phyloP scores from a whole-genome alignment of 2,329 filamentous ascomycete species.

The Fonsecaea erecta region DNA sequence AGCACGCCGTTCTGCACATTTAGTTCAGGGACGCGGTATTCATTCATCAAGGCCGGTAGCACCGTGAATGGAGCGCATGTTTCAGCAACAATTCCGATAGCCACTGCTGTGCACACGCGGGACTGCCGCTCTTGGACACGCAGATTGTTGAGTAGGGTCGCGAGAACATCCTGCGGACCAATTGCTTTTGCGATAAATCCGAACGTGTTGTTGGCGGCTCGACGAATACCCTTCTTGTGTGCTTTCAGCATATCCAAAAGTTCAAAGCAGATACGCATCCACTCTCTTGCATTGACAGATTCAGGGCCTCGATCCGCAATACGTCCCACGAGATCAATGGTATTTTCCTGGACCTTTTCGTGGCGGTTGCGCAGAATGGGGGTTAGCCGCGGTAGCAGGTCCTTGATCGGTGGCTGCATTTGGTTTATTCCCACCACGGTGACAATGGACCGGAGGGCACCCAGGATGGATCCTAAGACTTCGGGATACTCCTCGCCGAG shows the following conservation, averaged over 20 bases:
- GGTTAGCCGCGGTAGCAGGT: constrained; percentile 89
- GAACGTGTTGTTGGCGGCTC: constrained; percentile 98
- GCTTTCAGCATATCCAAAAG: constrained; percentile 98
- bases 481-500: constrained; percentile 98
- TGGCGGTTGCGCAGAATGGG: constrained; percentile 98
- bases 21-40: constrained; percentile 96
- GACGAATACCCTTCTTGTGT: constrained; percentile 98
- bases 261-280: constrained; percentile 99
- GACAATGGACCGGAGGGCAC: constrained; percentile 92
- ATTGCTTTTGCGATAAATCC: constrained; percentile 99
- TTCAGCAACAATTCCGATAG: constrained; percentile 97
- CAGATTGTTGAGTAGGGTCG: constrained; percentile 93
- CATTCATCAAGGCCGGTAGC: constrained; percentile 98
- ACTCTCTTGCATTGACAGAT: constrained; percentile 94
- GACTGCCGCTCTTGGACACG: constrained; percentile 97
- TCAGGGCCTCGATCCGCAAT: constrained; percentile 97
- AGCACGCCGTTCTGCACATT: constrained; percentile 99
- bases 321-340: constrained; percentile 95
- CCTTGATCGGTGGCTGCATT: constrained; percentile 98
- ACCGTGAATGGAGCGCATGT: constrained; percentile 98
- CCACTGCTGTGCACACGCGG: constrained; percentile 96
- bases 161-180: constrained; percentile 93
- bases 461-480: constrained; percentile 93
- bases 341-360: constrained; percentile 99
- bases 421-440: constrained; percentile 97